Evolutionary conservation across 768 basidiomycete genomes (phyloP).

Genomic region (Boletus pseudopeckii): DNA sequence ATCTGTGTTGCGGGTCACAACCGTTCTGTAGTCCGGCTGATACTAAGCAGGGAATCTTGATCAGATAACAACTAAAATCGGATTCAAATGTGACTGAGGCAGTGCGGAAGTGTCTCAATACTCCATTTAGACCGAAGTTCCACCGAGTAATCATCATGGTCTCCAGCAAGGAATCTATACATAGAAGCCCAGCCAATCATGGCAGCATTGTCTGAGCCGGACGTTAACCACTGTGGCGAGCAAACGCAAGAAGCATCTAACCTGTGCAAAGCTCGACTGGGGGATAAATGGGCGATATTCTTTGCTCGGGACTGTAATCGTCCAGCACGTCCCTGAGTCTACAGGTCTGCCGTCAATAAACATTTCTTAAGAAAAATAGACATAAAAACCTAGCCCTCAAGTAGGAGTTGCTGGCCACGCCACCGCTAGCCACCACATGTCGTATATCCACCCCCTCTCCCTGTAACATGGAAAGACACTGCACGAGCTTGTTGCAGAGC

Average conservation of each 20-base stretch:
- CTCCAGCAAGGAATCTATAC: conserved; percentile 64
- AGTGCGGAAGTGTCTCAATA: conserved; percentile 44
- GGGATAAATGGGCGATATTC: conserved; percentile 63
- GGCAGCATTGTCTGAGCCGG: conserved; percentile 78
- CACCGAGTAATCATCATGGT: conserved; percentile 60
- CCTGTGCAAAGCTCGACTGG: conserved; percentile 81
- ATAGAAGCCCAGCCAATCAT: conserved; percentile 97
- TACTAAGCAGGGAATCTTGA: neutral
- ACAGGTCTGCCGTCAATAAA: neutral
- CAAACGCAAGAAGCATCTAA: conserved; percentile 24
- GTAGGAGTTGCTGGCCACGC: conserved; percentile 84
- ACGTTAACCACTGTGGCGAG: neutral
- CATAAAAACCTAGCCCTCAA: conserved; percentile 58
- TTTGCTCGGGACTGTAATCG: conserved; percentile 24
- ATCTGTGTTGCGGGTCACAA: neutral
- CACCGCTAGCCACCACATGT: conserved; percentile 82
- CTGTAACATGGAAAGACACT: conserved; percentile 37
- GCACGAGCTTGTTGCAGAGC: conserved; percentile 66
- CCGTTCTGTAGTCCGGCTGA: neutral
- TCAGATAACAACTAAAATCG: neutral
- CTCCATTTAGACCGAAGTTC: conserved; percentile 73
- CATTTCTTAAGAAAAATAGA: neutral
- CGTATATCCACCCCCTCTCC: conserved; percentile 44
- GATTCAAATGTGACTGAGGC: neutral
- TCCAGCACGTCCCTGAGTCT: conserved; percentile 36